Evolutionary conservation across 2,329 filamentous ascomycete genomes (phyloP).

Genomic region (Penicillium hordei): DNA sequence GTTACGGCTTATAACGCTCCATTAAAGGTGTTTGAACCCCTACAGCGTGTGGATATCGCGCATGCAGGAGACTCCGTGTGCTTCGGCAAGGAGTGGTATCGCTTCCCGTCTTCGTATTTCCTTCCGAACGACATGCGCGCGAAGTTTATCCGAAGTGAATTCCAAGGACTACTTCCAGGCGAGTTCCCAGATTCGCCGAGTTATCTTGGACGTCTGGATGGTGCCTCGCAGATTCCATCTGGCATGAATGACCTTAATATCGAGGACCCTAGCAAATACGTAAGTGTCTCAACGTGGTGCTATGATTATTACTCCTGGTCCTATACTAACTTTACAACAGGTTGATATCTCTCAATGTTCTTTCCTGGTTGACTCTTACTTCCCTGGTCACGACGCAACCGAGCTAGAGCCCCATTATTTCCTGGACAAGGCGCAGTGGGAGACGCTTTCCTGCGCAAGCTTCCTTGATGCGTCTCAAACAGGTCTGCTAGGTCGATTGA

Average conservation of each 20-base stretch:
- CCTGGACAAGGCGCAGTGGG: conserved; percentile 72
- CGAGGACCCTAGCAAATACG: conserved; percentile 86
- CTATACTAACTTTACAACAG: conserved; percentile 37
- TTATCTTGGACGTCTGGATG: conserved; percentile 72
- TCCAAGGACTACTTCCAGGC: conserved; percentile 82
- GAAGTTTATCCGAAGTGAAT: conserved; percentile 90
- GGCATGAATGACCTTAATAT: conserved; percentile 92
- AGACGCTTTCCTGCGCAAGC: conserved; percentile 68
- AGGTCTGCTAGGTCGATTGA: conserved; percentile 67
- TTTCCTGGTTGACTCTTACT: conserved; percentile 85
- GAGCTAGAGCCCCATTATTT: conserved; percentile 78
- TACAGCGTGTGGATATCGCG: conserved; percentile 53
- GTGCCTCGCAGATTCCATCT: conserved; percentile 76
- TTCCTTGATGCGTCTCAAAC: conserved; percentile 82
- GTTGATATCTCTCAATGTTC: conserved; percentile 70
- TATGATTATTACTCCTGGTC: background rate
- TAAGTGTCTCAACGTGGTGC: conserved; percentile 40
- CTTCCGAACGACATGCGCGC: conserved; percentile 78
- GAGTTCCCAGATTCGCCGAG: conserved; percentile 76
- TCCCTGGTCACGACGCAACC: conserved; percentile 61
- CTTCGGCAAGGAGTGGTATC: conserved; percentile 96
- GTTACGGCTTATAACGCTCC: conserved; percentile 83
- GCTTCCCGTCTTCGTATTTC: conserved; percentile 91
- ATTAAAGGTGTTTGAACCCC: conserved; percentile 58
- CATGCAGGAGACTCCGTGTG: conserved; percentile 71